Base-by-base conservation (phyloP, 805 yeast species). In the Pichia eremophila region DNA sequence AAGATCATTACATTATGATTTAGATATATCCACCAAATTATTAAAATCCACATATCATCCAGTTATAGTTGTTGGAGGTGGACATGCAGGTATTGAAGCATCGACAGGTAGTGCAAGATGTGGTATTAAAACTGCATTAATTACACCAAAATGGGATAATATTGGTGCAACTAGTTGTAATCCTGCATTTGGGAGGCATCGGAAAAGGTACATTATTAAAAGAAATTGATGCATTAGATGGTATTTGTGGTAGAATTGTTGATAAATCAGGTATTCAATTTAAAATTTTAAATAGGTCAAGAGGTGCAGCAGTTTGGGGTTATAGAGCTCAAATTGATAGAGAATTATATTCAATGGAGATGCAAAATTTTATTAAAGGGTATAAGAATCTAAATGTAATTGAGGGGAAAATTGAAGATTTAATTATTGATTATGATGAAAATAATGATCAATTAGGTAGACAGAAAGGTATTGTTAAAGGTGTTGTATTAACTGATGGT, bases 81-180 rank as follows among this genome's bases (percentile, higher is more conserved):
- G 99, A 0, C 99, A 93, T 69, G 99, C 99, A 35, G 99, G 99
- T 12, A 83, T 95, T 56, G 99, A 93, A 65, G 99, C 99, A 0
- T 93, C 96, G 2, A 74, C 96, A 0, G 98, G 91, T 0, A 73
- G 96, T 1, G 95, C 98, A 0, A 72, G 99, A 52, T 61, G 85
- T 1, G 97, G 97, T 0, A 75, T 83, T 2, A 51, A 59, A 4
- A 83, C 95, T 0, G 69, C 81, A 2, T 69, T 93, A 28, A 71
- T 93, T 2, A 90, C 99, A 0, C 98, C 96, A 2, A 75, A 72
- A 41, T 59, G 79, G 34, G 61, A 71, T 29, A 85, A 87, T 59
- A 81, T 93, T 14, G 99, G 99, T 0, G 85, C 95, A 0, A 93
- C 97, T 19, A 88, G 96, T 1, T 93, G 99, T 64, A 93, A 93